Percentiles rank a stretch among this genome's conserved stretches.
Evolutionary conservation across 352 stramenopile genomes (phyloP).

Genomic region (Phytophthora constricta): DNA sequence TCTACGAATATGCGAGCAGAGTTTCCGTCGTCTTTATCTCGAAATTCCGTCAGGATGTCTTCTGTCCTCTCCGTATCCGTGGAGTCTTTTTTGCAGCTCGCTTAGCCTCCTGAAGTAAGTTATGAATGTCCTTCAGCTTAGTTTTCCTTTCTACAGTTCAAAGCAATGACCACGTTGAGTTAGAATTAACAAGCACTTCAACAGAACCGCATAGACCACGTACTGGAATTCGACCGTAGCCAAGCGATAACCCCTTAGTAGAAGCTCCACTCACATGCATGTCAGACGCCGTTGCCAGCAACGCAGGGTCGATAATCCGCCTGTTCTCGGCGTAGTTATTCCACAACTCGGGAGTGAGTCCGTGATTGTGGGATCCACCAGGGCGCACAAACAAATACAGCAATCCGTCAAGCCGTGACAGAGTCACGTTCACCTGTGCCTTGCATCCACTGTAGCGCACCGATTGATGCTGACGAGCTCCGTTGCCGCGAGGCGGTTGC

Average conservation of each 20-base stretch:
- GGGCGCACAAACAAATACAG: constrained; percentile 7
- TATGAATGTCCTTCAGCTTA: background rate
- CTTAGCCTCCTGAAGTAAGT: background rate
- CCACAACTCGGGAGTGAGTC: background rate
- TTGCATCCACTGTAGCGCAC: background rate
- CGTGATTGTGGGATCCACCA: background rate
- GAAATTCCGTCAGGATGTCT: constrained; percentile 12
- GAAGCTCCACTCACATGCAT: constrained; percentile 1
- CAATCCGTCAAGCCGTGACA: background rate
- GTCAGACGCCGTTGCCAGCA: background rate
- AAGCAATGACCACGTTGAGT: background rate
- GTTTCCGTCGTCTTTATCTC: background rate
- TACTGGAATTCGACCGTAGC: constrained; percentile 11
- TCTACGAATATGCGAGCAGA: constrained; percentile 3
- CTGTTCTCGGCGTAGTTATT: constrained; percentile 10
- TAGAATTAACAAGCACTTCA: background rate
- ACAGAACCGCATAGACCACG: no score
- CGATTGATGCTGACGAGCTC: background rate
- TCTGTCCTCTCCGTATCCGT: background rate
- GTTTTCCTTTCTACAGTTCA: background rate
- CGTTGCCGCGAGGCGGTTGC: background rate
- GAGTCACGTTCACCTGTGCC: background rate
- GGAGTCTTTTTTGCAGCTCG: background rate
- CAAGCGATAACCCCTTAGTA: background rate
- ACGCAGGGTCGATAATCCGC: background rate